Base-by-base conservation (phyloP, 2,329 filamentous ascomycete species). In the Paradendryphiella salina region DNA sequence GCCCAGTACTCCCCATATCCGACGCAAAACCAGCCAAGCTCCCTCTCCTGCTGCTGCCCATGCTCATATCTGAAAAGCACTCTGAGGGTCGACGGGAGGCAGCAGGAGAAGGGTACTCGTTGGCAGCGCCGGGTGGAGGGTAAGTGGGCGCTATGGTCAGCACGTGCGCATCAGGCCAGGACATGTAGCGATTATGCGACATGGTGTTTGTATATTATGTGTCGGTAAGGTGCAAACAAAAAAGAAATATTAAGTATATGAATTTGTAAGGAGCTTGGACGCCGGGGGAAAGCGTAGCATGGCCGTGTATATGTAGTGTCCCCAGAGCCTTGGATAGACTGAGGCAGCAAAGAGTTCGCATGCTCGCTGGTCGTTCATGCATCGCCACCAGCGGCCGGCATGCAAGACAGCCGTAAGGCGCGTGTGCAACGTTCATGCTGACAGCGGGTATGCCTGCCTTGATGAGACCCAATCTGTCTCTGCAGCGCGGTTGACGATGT, bases 91-190 rank as follows among this genome's bases (percentile, higher is more conserved):
- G 61, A 34, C 66, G 67, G 33, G 67, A 71, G 45, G 52, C 49
- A 37, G 61, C 61, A 54, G 67, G 67, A 50, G 70, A 69, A 52
- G 68, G 64, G 46, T 72, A 70, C 54, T 70, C 68, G 61, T 61
- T 63, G 52, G 64, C 55, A 35, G 64, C 52, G 64, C 61, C 65
- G 62, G 63, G 43, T 56, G 69, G 62, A 70, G 69, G 64, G 64
- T 69, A 71, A 45, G 59, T 62, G 65, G 70, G 66, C 69, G 64
- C 61, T 63, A 69, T 65, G 44, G 63, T 72, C 57, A 73, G 69
- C 60, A 63, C 57, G 51, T 64, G 61, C 43, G 57, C 59, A 50
- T 69, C 60, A 43, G 67, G 59, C 69, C 68, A 73, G 43, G 69
- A 66, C 57, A 67, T 60, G 50, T 69, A 70, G 51, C 60, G 64